Evolutionary conservation across 1,284 basidiomycete genomes (phyloP).

Genomic region (Flammula alnicola): DNA sequence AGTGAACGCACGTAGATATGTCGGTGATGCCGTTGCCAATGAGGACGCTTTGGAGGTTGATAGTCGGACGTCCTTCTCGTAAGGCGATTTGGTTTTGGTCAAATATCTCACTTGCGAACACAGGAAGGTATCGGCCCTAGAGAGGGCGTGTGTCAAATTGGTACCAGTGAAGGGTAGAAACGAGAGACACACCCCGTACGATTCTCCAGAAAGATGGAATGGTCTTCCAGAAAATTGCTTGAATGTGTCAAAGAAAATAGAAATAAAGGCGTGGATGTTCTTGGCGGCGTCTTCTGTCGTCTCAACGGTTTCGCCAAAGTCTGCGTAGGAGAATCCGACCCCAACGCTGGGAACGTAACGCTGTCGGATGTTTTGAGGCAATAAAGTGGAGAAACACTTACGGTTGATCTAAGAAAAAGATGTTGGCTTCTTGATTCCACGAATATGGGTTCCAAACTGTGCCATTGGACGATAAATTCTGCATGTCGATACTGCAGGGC

Average conservation of each 20-base stretch:
- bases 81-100: constrained; percentile 74
- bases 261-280: constrained; percentile 71
- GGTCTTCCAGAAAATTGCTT: constrained; percentile 64
- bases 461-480: constrained; percentile 38
- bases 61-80: constrained; percentile 62
- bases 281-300: constrained; percentile 71
- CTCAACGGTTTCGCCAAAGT: constrained; percentile 68
- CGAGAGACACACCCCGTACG: constrained; percentile 54
- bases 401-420: constrained; percentile 76
- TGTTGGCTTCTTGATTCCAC: constrained; percentile 73
- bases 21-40: constrained; percentile 76
- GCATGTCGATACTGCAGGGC: constrained; percentile 53
- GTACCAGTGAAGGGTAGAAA: too few relatives aligned
- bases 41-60: constrained; percentile 81
- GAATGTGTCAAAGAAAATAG: constrained; percentile 80
- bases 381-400: constrained; percentile 8
- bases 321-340: constrained; percentile 75
- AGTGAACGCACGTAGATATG: constrained; percentile 43
- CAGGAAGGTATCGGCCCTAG: constrained; percentile 84
- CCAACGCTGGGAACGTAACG: constrained; percentile 38
- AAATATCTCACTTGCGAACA: constrained; percentile 81
- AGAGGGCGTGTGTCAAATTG: too few relatives aligned
- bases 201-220: constrained; percentile 78
- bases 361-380: not conserved
- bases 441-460: constrained; percentile 61